These are phyloP conservation scores for Puccinia coronata DNA, from an alignment of 1,284 basidiomycete genomes.

Conservation along the genomic window DNA sequence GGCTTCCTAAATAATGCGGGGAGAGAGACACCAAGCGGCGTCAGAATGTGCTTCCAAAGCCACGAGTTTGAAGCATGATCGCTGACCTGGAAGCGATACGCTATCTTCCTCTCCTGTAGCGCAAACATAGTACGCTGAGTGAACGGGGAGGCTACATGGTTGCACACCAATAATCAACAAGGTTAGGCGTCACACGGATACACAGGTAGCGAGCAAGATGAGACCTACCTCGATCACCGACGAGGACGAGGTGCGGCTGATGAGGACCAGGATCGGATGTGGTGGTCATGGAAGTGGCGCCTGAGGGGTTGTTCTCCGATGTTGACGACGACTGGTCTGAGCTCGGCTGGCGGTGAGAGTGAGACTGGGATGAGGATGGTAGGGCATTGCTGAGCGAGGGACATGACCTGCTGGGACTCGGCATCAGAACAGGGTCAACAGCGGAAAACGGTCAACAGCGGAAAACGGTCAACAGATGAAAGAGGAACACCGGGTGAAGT, in stretches of 20 bases:
- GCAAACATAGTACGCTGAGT: slow-evolving; percentile 53
- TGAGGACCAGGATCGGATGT: neutral
- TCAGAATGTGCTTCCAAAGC: neutral
- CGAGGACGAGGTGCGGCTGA: neutral
- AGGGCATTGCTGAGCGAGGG: too few species aligned
- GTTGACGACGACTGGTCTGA: neutral
- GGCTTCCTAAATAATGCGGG: slow-evolving; percentile 12
- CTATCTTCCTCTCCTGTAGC: slow-evolving; percentile 64
- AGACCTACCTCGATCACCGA: slow-evolving; percentile 24
- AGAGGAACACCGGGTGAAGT: neutral
- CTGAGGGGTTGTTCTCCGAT: neutral
- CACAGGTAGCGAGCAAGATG: too few species aligned
- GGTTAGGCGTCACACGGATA: too few species aligned
- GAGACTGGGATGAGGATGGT: too few species aligned
- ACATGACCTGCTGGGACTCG: too few species aligned
- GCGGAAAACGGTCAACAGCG: too few species aligned
- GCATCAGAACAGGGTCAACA: too few species aligned
- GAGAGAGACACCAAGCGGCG: neutral
- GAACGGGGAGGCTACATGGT: slow-evolving; percentile 50
- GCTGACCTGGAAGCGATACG: slow-evolving; percentile 61
- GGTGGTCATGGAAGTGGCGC: neutral
- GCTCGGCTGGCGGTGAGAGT: neutral
- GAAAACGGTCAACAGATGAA: slow-evolving; percentile 1
- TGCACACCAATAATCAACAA: neutral
- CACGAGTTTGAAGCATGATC: neutral